These are phyloP conservation scores for Tilletia caries DNA, from an alignment of 1,284 basidiomycete genomes.

Conservation along the genomic window DNA sequence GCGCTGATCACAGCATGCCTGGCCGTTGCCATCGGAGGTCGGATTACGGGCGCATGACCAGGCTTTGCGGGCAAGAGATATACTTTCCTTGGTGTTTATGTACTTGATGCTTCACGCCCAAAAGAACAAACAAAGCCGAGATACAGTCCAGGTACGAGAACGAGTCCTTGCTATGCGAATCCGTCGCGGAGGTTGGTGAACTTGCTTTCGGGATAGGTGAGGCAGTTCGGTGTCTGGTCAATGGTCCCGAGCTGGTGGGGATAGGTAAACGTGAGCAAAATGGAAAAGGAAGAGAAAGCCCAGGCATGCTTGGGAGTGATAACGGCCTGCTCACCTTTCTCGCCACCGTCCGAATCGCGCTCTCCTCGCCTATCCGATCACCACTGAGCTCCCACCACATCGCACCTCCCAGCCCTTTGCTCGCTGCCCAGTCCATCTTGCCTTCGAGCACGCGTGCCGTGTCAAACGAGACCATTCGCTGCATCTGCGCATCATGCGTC, in stretches of 20 bases:
- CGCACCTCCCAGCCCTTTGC: conserved; percentile 69
- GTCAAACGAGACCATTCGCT: conserved; percentile 78
- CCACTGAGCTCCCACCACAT: conserved; percentile 63
- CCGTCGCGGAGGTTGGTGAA: conserved; percentile 54
- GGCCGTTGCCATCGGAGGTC: conserved; percentile 28
- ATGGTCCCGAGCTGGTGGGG: conserved; percentile 30
- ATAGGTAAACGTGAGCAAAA: conserved; percentile 7
- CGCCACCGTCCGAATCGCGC: conserved; percentile 11
- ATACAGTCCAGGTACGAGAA: background rate
- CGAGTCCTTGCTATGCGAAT: background rate
- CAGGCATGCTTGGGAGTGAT: background rate
- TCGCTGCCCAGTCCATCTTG: conserved; percentile 73
- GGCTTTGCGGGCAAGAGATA: background rate
- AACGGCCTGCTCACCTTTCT: background rate
- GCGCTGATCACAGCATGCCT: conserved; percentile 31
- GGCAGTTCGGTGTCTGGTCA: conserved; percentile 66
- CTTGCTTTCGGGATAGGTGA: conserved; percentile 58
- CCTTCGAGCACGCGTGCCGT: conserved; percentile 65
- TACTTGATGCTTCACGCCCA: background rate
- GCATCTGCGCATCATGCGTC: conserved; percentile 67
- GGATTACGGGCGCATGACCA: background rate
- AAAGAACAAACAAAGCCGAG: background rate
- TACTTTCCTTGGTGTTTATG: background rate
- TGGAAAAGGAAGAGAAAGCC: background rate
- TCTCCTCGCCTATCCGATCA: conserved; percentile 28